Base-by-base conservation (phyloP, 352 stramenopile genomes). In the Pythium sp. region DNA sequence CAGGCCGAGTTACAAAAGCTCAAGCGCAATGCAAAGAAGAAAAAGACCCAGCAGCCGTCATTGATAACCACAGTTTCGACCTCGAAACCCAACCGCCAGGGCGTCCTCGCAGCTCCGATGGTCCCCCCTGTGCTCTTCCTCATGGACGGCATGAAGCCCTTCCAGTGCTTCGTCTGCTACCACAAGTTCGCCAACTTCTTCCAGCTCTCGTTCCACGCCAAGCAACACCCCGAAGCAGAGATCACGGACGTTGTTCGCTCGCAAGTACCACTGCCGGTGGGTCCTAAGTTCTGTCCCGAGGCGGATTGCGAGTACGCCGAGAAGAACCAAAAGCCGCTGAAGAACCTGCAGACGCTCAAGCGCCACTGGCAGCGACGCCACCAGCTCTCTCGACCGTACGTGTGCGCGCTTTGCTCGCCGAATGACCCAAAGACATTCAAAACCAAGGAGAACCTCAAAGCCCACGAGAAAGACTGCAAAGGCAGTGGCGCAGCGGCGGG, bases 361-460 rank as follows among this genome's bases (percentile, higher is more conserved):
- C 82, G 82, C n/a, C 82, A 91, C 64, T 91, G 81, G 80, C 82
- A 89, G 63, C 82, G 82, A 7, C 76, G 80, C 0, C 82, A 91
- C 66, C 81, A 89, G 67, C 75, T 53, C 20, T 70, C 75, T 1
- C 76, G 82, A 2, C 82, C 82, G n/a, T 86, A 88, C 64, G 65
- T 73, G 47, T 91, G 82, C 64, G 58, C 70, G 1, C 65, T 75
- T 57, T 91, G 82, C 34, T 68, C 77, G 20, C 58, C 76, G 3
- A 66, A 64, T 11, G 67, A 71, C 18, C 76, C 74, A 47, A 91
- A 89, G 64, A 77, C 77, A 30, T 89, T 91, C 69, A 91, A 91
- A 64, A 91, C 82, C 5, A 80, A 76, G 30, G 82, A 91, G 61
- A 91, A 91, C 66, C 76, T 91, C 34, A 87, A 83, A 72, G 81